phyloP scores from a whole-genome alignment of 495 filamentous ascomycete species.

The Durotheca rogersii region DNA sequence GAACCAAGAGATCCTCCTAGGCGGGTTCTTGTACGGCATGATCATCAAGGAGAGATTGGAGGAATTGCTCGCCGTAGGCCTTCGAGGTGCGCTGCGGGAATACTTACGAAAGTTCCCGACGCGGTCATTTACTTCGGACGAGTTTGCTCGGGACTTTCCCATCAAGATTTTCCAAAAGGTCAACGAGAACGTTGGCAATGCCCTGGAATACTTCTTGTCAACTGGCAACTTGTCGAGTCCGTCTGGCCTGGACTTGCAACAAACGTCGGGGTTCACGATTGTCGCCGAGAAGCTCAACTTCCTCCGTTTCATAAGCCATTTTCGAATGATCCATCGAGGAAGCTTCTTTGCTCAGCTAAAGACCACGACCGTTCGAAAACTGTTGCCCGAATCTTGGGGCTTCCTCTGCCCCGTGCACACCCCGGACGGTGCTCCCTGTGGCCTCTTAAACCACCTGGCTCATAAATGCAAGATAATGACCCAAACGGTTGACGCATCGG shows the following conservation, averaged over 20 bases:
- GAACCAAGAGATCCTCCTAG: constrained; percentile 89
- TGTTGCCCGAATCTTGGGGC: constrained; percentile 95
- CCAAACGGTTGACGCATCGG: constrained; percentile 63
- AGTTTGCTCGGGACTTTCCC: constrained; percentile 77
- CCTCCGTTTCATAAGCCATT: constrained; percentile 97
- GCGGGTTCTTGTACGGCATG: constrained; percentile 91
- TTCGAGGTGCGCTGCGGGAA: constrained; percentile 63
- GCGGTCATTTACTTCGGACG: constrained; percentile 64
- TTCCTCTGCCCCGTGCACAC: constrained; percentile 98
- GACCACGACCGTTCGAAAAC: constrained; percentile 92
- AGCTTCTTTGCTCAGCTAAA: constrained; percentile 98
- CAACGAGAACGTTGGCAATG: constrained; percentile 83
- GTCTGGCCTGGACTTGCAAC: constrained; percentile 89
- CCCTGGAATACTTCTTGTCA: constrained; percentile 91
- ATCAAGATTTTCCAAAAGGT: constrained; percentile 71
- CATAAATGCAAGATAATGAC: constrained; percentile 94
- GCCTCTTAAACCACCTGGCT: constrained; percentile 89
- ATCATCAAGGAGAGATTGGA: constrained; percentile 93
- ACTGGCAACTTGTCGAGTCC: constrained; percentile 91
- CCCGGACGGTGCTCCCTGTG: constrained; percentile 92
- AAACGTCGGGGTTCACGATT: constrained; percentile 90
- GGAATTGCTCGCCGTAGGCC: constrained; percentile 70
- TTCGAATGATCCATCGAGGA: constrained; percentile 98
- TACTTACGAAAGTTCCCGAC: constrained; percentile 66
- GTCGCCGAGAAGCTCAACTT: constrained; percentile 99